Evolutionary conservation across 169 alveolate genomes (phyloP).

Genomic region (Sarcocystis neurona): DNA sequence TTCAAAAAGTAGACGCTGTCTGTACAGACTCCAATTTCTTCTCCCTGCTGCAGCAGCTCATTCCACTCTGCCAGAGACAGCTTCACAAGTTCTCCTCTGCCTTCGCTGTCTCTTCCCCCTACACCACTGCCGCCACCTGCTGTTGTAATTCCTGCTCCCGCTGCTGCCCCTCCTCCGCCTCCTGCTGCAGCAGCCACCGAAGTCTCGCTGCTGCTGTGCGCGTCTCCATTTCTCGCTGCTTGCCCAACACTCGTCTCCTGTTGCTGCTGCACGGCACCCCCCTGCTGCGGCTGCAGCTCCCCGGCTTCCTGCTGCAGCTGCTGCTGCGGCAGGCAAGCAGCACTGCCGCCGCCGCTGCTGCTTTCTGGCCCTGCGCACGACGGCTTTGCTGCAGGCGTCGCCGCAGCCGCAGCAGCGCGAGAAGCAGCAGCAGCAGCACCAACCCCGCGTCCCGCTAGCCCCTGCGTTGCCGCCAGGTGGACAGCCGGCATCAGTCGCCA

Average conservation of each 20-base stretch:
- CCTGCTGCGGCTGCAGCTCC: background rate
- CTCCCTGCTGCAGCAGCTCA: background rate
- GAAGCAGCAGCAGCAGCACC: no score
- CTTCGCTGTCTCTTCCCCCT: background rate
- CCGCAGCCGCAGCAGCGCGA: no score
- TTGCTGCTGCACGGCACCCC: background rate
- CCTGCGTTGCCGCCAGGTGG: no score
- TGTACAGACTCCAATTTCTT: background rate
- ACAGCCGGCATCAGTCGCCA: no score
- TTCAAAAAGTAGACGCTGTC: background rate
- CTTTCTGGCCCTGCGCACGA: background rate
- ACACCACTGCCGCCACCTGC: background rate
- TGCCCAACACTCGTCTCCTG: background rate
- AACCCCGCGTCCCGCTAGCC: no score
- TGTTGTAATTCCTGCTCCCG: background rate
- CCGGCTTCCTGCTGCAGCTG: background rate
- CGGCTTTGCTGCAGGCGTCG: background rate
- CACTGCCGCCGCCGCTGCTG: background rate
- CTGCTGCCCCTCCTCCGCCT: background rate
- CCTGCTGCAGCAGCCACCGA: background rate
- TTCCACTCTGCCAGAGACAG: slow-evolving; percentile 20
- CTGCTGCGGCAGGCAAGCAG: background rate
- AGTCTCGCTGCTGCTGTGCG: background rate
- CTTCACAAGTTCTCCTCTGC: background rate
- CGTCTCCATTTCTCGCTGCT: background rate